A percentile compares a stretch with the other conserved stretches of the same genome.
These are phyloP conservation scores for Aspergillus puulaauensis DNA, from an alignment of 2,329 filamentous ascomycete species.

Conservation along the genomic window DNA sequence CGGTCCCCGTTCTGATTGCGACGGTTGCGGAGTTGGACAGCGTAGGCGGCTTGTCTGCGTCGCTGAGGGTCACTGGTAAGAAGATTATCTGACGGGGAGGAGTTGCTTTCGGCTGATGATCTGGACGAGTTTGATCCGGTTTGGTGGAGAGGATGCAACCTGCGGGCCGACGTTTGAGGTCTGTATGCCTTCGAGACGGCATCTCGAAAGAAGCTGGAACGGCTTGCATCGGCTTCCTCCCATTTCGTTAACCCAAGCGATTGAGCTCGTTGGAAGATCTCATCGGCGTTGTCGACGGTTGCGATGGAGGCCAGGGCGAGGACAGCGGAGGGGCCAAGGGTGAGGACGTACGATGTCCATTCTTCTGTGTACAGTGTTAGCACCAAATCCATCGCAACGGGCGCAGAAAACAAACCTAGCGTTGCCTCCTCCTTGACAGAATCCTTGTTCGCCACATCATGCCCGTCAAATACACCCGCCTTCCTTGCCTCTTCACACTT, in stretches of 20 bases:
- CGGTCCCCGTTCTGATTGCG: constrained; percentile 19
- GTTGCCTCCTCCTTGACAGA: constrained; percentile 48
- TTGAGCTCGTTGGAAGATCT: constrained; percentile 54
- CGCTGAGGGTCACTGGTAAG: constrained; percentile 17
- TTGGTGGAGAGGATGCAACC: constrained; percentile 4
- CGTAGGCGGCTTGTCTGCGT: constrained; percentile 33
- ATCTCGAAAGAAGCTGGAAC: constrained; percentile 60
- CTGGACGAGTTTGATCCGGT: constrained; percentile 13
- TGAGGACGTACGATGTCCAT: constrained; percentile 61
- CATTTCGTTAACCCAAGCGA: constrained; percentile 58
- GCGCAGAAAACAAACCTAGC: constrained; percentile 45
- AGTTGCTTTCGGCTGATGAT: constrained; percentile 9
- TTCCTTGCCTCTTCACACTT: constrained; percentile 55
- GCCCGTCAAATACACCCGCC: constrained; percentile 57
- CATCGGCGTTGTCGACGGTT: constrained; percentile 37
- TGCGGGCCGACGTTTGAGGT: constrained; percentile 26
- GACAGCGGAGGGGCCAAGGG: constrained; percentile 57
- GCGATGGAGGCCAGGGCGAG: constrained; percentile 50
- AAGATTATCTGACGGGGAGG: constrained; percentile 9
- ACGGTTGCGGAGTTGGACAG: constrained; percentile 31
- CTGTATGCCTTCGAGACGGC: constrained; percentile 61
- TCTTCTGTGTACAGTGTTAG: constrained; percentile 47
- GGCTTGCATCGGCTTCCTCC: constrained; percentile 50
- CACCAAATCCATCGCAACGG: neutral
- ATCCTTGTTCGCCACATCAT: constrained; percentile 47